Evolutionary conservation across 2,329 filamentous ascomycete genomes (phyloP).

Genomic region (Diaporthe citri): DNA sequence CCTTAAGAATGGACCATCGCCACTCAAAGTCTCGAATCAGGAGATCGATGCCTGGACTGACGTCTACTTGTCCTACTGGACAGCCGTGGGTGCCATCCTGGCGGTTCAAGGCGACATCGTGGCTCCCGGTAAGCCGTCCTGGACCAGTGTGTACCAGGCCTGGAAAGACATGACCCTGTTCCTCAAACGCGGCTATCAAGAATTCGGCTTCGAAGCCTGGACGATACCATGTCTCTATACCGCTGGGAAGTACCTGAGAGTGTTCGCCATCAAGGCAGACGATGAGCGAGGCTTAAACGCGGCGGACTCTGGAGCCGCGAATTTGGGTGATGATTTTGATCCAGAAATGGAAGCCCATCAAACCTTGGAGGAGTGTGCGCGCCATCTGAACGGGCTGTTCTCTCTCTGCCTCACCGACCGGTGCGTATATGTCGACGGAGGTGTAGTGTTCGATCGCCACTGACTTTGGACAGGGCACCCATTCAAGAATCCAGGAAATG

Average conservation of each 20-base stretch:
- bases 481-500: constrained; percentile 95
- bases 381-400: constrained; percentile 92
- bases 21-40: constrained; percentile 68
- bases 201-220: constrained; percentile 84
- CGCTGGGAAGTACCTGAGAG: constrained; percentile 85
- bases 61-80: constrained; percentile 87
- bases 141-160: constrained; percentile 84
- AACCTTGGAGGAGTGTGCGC: constrained; percentile 89
- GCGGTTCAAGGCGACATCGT: constrained; percentile 68
- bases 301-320: constrained; percentile 54
- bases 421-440: constrained; percentile 60
- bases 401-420: constrained; percentile 90
- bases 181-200: constrained; percentile 85
- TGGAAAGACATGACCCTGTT: constrained; percentile 88
- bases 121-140: constrained; percentile 64
- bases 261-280: constrained; percentile 93
- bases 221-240: constrained; percentile 92
- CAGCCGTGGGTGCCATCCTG: constrained; percentile 80
- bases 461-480: constrained; percentile 69
- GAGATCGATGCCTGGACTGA: constrained; percentile 89
- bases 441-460: background rate
- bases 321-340: constrained; percentile 85
- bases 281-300: constrained; percentile 66
- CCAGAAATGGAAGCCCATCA: constrained; percentile 82
- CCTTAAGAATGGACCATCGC: constrained; percentile 71